Evolutionary conservation across 176 grass and related monocot genomes (phyloP).

Genomic region (Alopecurus myosuroides): DNA sequence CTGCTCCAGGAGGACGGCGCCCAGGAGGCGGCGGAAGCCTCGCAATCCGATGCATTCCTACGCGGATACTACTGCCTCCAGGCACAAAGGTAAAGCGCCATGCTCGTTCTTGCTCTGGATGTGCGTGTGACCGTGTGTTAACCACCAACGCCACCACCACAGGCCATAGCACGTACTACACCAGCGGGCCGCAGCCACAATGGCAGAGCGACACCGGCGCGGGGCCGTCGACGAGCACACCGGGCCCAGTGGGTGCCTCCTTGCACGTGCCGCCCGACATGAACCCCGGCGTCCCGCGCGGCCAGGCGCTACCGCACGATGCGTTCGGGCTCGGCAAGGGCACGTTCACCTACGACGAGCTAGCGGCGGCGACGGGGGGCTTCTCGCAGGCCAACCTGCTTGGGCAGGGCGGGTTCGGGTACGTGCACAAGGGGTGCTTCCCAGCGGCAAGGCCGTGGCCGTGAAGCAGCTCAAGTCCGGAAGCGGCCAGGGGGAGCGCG

Average conservation of each 20-base stretch:
- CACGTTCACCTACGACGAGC: slow-evolving; percentile 63
- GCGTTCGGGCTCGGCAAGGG: slow-evolving; percentile 38
- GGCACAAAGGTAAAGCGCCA: slow-evolving; percentile 40
- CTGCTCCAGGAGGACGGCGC: slow-evolving; percentile 51
- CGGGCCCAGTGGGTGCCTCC: background rate
- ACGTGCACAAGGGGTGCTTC: slow-evolving; percentile 68
- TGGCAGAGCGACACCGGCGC: slow-evolving; percentile 26
- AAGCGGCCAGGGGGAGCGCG: slow-evolving; percentile 66
- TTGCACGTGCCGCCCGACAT: slow-evolving; percentile 20
- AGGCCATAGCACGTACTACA: slow-evolving; percentile 35
- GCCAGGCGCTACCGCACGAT: slow-evolving; percentile 7
- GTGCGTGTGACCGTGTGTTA: too few relatives aligned
- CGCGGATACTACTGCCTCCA: slow-evolving; percentile 44
- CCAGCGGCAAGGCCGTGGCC: slow-evolving; percentile 48
- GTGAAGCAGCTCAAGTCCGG: slow-evolving; percentile 83
- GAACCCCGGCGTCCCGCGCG: slow-evolving; percentile 27
- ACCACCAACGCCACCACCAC: background rate
- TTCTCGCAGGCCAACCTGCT: slow-evolving; percentile 62
- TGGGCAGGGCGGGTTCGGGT: slow-evolving; percentile 77
- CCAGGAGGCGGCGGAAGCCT: slow-evolving; percentile 53
- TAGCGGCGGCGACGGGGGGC: slow-evolving; percentile 40
- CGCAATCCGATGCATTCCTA: slow-evolving; percentile 56
- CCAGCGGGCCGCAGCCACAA: slow-evolving; percentile 29
- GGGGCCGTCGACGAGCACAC: slow-evolving; percentile 18
- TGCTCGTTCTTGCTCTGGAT: background rate